These are phyloP conservation scores for Gypsophila paniculata DNA, from an alignment of 179 eudicot species.

Conservation along the genomic window DNA sequence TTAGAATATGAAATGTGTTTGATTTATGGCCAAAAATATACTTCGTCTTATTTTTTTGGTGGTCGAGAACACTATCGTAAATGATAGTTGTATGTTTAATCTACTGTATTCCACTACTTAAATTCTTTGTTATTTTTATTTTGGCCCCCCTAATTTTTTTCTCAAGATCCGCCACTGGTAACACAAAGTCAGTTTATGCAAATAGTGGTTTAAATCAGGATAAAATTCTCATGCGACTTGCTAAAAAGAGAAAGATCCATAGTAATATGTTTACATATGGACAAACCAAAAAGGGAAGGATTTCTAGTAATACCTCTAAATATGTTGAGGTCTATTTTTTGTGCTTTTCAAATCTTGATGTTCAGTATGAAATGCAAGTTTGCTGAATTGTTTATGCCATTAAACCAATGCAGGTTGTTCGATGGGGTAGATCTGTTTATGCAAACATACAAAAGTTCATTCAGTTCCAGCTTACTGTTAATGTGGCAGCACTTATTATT, in stretches of 20 bases:
- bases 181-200: neutral
- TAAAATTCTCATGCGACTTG: neutral
- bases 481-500: conserved; percentile 83
- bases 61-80: no score
- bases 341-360: neutral
- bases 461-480: conserved; percentile 97
- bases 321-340: neutral
- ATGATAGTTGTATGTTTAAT: no score
- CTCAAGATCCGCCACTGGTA: no score
- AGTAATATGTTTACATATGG: neutral
- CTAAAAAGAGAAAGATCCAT: neutral
- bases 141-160: no score
- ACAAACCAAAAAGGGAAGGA: neutral
- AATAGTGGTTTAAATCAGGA: neutral
- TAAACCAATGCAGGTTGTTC: conserved; percentile 56
- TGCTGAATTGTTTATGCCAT: neutral
- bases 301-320: no score
- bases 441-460: conserved; percentile 89
- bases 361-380: neutral
- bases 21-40: no score
- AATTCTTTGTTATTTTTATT: no score
- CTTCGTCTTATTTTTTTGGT: no score
- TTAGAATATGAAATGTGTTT: no score
- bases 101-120: no score
- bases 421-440: conserved; percentile 95